These are phyloP conservation scores for Marchantia paleacea DNA, from an alignment of 225 moss, liverwort and hornwort species.

Conservation along the genomic window DNA sequence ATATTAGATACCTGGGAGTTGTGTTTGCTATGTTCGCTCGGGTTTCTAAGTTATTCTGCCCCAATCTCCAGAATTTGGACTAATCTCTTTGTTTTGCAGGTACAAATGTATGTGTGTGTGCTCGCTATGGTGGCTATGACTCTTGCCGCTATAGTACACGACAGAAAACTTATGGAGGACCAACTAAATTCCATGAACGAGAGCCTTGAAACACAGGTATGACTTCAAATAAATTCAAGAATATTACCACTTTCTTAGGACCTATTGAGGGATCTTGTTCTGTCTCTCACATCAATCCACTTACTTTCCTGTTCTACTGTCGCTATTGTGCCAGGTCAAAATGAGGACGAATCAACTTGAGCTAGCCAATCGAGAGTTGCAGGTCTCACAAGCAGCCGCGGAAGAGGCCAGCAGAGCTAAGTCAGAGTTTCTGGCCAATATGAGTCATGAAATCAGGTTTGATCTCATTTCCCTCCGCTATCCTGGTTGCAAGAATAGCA, in stretches of 20 bases:
- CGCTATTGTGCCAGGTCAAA: conserved; percentile 37
- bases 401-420: conserved; percentile 95
- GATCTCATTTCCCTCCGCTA: neutral
- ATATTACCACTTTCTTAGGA: neutral
- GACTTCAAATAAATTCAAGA: neutral
- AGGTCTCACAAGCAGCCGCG: conserved; percentile 81
- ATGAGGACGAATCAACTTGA: conserved; percentile 81
- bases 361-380: conserved; percentile 69
- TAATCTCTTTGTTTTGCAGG: conserved; percentile 41
- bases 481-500: neutral
- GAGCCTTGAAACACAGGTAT: conserved; percentile 86
- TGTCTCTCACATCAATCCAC: neutral
- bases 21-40: too few relatives aligned
- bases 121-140: conserved; percentile 94
- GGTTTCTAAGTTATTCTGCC: neutral
- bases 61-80: neutral
- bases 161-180: conserved; percentile 81
- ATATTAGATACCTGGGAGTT: too few relatives aligned
- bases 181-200: conserved; percentile 80
- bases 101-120: conserved; percentile 92
- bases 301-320: neutral
- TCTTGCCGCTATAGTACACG: conserved; percentile 91
- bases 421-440: conserved; percentile 90
- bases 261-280: neutral
- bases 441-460: conserved; percentile 93